These are phyloP conservation scores for Phaeotremella fagi DNA, from an alignment of 768 basidiomycete genomes.

Conservation along the genomic window DNA sequence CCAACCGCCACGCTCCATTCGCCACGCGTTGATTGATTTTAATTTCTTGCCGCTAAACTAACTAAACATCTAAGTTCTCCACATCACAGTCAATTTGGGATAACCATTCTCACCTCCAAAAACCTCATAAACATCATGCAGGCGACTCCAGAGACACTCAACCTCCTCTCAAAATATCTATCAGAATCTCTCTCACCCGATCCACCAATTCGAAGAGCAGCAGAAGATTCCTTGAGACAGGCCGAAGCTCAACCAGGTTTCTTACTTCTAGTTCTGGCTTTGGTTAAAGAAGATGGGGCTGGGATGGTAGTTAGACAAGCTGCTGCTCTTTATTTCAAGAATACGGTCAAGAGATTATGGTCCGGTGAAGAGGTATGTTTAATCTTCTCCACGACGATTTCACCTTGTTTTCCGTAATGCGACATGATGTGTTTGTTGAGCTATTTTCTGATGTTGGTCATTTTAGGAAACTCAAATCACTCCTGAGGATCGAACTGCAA, in stretches of 20 bases:
- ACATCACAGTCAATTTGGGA: too few relatives aligned
- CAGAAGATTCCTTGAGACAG: slow-evolving; percentile 68
- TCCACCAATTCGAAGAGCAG: slow-evolving; percentile 68
- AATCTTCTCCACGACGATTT: too few relatives aligned
- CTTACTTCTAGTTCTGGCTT: slow-evolving; percentile 67
- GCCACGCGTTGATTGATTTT: too few relatives aligned
- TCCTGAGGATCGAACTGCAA: slow-evolving; percentile 64
- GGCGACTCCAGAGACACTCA: slow-evolving; percentile 29
- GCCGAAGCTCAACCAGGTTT: slow-evolving; percentile 73
- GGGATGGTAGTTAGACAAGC: slow-evolving; percentile 69
- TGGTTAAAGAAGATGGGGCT: slow-evolving; percentile 60
- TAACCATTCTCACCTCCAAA: too few relatives aligned
- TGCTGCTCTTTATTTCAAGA: slow-evolving; percentile 87
- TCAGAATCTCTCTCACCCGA: slow-evolving; percentile 65
- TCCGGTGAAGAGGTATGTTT: slow-evolving; percentile 62
- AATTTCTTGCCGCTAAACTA: too few relatives aligned
- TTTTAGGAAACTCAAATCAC: slow-evolving; percentile 51
- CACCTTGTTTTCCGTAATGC: too few relatives aligned
- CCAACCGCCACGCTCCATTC: too few relatives aligned
- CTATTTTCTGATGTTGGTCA: neutral
- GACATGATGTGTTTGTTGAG: too few relatives aligned
- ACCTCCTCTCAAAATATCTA: slow-evolving; percentile 43
- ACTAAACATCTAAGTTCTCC: too few relatives aligned
- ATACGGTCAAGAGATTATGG: slow-evolving; percentile 81
- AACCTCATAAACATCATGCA: slow-evolving; percentile 21